A percentile compares a stretch with the other conserved stretches of the same genome.
Evolutionary conservation across 2,329 filamentous ascomycete species (phyloP).

Genomic region (Teratosphaeriaceae sp.): DNA sequence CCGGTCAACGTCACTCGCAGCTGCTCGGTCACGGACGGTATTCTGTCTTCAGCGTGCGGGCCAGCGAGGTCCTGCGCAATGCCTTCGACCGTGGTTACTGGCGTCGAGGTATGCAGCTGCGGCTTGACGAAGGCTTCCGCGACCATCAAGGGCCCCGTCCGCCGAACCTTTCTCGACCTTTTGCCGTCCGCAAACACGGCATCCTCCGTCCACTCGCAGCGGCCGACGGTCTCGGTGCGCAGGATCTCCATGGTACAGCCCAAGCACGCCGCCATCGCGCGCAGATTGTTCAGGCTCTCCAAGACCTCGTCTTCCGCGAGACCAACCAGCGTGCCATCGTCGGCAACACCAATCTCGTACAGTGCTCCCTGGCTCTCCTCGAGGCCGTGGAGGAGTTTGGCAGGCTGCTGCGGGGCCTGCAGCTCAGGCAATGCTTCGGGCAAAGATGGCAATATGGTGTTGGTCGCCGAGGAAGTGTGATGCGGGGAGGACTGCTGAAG

Average conservation of each 20-base stretch:
- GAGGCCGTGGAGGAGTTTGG: slow-evolving; percentile 61
- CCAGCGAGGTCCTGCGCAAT: background rate
- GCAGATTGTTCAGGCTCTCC: slow-evolving; percentile 78
- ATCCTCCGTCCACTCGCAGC: slow-evolving; percentile 66
- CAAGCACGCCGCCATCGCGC: slow-evolving; percentile 85
- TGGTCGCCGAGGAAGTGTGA: slow-evolving; percentile 71
- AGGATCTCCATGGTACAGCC: slow-evolving; percentile 79
- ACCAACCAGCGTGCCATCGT: slow-evolving; percentile 86
- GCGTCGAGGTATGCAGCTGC: slow-evolving; percentile 34
- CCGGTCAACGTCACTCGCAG: slow-evolving; percentile 82
- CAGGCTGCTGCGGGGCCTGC: slow-evolving; percentile 46
- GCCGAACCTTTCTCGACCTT: slow-evolving; percentile 33
- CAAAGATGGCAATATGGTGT: slow-evolving; percentile 67
- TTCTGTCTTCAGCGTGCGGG: slow-evolving; percentile 2
- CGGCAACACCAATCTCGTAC: slow-evolving; percentile 94
- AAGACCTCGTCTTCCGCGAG: slow-evolving; percentile 85
- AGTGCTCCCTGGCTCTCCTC: slow-evolving; percentile 90
- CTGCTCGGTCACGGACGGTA: slow-evolving; percentile 53
- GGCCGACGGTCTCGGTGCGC: slow-evolving; percentile 75
- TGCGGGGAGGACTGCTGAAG: slow-evolving; percentile 91
- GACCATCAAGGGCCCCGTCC: slow-evolving; percentile 62
- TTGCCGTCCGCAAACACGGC: slow-evolving; percentile 8
- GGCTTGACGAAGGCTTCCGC: slow-evolving; percentile 86
- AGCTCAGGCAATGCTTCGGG: slow-evolving; percentile 61
- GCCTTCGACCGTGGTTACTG: slow-evolving; percentile 7